phyloP scores from a whole-genome alignment of 805 yeast species.

The Tetrapisispora nanseiensis region DNA sequence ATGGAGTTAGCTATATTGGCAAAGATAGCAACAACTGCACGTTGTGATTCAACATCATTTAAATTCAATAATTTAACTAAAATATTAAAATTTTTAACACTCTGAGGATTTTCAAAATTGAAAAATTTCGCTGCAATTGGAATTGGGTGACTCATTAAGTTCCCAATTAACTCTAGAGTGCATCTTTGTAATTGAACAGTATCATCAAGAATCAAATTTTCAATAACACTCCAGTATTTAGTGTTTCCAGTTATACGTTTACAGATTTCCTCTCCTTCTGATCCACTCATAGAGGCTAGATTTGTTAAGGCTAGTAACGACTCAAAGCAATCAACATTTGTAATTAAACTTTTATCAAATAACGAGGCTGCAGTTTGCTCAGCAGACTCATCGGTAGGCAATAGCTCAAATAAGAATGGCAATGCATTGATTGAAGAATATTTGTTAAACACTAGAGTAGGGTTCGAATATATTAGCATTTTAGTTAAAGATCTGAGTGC shows the following conservation, averaged over 20 bases:
- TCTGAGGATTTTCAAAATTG: conserved; percentile 35
- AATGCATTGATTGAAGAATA: conserved; percentile 34
- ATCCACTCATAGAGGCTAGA: conserved; percentile 40
- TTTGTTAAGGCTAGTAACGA: conserved; percentile 60
- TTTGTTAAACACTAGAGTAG: conserved; percentile 34
- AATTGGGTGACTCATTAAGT: conserved; percentile 37
- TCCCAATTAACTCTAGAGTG: conserved; percentile 53
- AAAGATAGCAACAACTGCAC: conserved; percentile 32
- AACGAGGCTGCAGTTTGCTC: conserved; percentile 3
- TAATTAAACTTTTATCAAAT: conserved; percentile 12
- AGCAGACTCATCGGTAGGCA: conserved; percentile 8
- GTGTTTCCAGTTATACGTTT: conserved; percentile 25
- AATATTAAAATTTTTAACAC: conserved; percentile 34
- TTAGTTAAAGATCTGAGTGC: conserved; percentile 38
- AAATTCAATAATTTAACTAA: conserved; percentile 34
- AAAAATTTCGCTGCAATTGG: conserved; percentile 45
- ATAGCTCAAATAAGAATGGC: conserved; percentile 38
- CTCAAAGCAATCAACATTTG: conserved; percentile 37
- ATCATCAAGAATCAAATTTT: conserved; percentile 35
- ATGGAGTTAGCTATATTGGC: conserved; percentile 28
- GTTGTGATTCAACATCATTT: conserved; percentile 34
- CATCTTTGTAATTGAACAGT: conserved; percentile 46
- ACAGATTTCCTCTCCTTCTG: conserved; percentile 31
- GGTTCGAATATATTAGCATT: conserved; percentile 38
- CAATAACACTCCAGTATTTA: conserved; percentile 39